Evolutionary conservation across 2,329 filamentous ascomycete species (phyloP), one percentile per base, ranked within the genome.

Genomic region (Trichophyton schoenleinii): DNA sequence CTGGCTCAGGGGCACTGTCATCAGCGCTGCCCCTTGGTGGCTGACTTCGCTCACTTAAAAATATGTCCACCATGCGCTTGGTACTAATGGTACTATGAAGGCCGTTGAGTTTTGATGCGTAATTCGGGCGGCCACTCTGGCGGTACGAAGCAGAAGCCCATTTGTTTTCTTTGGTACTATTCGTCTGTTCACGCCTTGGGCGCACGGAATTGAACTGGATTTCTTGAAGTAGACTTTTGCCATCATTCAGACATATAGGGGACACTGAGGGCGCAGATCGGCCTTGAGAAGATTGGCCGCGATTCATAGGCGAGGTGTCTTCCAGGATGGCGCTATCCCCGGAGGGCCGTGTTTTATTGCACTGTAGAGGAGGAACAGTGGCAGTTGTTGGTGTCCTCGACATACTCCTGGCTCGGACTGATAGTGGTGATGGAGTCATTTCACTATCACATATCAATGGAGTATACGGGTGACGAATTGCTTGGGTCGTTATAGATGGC

Each of bases 61-160:
- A 66, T 58, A 66, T 36, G 60, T 66, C 65, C 55, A 66, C 65
- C 65, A 67, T 67, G 9, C 63, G 62, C 57, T 66, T 67, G 52
- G 63, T 66, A 38, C 64, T 66, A 25, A 65, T 63, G 8, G 65
- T 63, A 52, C 64, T 65, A 58, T 62, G 64, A 31, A 64, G 57
- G 46, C 63, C 63, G 9, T 58, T 60, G 18, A 64, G 60, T 36
- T 61, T 64, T 34, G 58, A 38, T 15, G 60, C 34, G 13, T 60
- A 53, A 28, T 62, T 41, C 18, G 59, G 38, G 5, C 48, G 49
- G 6, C 55, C 48, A 22, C 15, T 44, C 18, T 31, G 42, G 34
- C 36, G 52, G 49, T 60, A 48, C 0, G 42, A 28, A 3, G 52
- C 22, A 20, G 58, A 53, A 18, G 44, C 58, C 22, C 61, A 49